Conservation (phyloP, 768 basidiomycete species). For the Pholiota microspora region DNA sequence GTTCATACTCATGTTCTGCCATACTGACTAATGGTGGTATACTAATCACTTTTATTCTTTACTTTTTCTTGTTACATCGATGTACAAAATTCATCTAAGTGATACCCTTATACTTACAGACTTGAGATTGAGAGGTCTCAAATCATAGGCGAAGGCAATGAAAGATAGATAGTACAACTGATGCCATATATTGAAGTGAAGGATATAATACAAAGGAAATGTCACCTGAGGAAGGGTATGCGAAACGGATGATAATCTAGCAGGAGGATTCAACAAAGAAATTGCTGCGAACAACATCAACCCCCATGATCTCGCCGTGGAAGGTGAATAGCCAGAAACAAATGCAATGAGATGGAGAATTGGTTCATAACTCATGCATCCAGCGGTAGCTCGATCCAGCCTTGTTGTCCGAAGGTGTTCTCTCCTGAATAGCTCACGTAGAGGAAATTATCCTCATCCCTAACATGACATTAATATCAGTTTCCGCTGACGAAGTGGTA, state of each 20-base stretch:
- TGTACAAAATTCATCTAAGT: too few relatives aligned
- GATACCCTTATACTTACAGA: too few relatives aligned
- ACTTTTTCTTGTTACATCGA: too few relatives aligned
- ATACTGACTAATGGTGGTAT: too few relatives aligned
- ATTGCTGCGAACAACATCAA: slow-evolving; percentile 15
- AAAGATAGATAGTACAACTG: slow-evolving; percentile 17
- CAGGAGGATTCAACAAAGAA: slow-evolving; percentile 3
- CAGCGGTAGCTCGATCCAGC: slow-evolving; percentile 45
- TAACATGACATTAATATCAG: slow-evolving; percentile 35
- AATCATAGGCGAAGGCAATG: slow-evolving; percentile 1
- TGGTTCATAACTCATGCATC: slow-evolving; percentile 34
- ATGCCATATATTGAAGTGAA: slow-evolving; percentile 20
- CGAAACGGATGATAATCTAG: slow-evolving; percentile 12
- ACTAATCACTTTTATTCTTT: too few relatives aligned
- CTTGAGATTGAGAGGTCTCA: too few relatives aligned
- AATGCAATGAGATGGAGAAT: slow-evolving; percentile 1
- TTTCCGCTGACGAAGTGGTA: neutral
- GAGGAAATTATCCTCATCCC: slow-evolving; percentile 98
- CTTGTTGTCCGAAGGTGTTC: slow-evolving; percentile 84
- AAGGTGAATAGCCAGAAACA: slow-evolving; percentile 4
- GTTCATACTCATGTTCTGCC: too few relatives aligned
- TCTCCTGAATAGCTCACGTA: slow-evolving; percentile 99
- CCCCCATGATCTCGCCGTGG: slow-evolving; percentile 18
- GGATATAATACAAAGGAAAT: slow-evolving; percentile 18
- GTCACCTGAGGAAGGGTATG: slow-evolving; percentile 19